Base-by-base conservation (phyloP, 2,329 filamentous ascomycete genomes). In the Chaetomium sp. region DNA sequence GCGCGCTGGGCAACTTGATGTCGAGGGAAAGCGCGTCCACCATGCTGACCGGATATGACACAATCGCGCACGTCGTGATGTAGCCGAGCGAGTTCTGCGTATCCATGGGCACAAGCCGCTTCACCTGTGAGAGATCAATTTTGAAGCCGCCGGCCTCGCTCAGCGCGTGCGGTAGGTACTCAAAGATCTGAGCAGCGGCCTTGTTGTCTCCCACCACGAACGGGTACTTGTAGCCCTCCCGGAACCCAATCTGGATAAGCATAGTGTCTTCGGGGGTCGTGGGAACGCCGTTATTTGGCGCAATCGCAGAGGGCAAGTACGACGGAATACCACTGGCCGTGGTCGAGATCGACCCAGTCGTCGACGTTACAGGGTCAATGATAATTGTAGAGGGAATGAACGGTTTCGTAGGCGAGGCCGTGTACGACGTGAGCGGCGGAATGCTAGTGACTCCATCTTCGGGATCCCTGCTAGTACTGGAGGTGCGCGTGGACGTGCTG, bases 141-240 rank as follows among this genome's bases (percentile, higher is more conserved):
- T 71, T 65, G 46, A 95, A 74, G 46, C 82, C 85, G 49, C 70
- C 71, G 44, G 82, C 87, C 61, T 86, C 80, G 2, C 80, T 75
- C 49, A 96, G 77, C 61, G 88, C 89, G 52, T 76, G 64, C 0
- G 91, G 91, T 4, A 96, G 76, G 61, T 82, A 88, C 52, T 81
- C 74, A 75, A 96, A 95, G 66, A 99, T 89, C 71, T 97, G 92
- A 41, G 83, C 83, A 5, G 89, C 87, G 14, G 91, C 88, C 61
- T 86, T 78, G 11, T 83, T 77, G 59, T 87, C 84, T 27, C 75
- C 76, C 9, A 87, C 85, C 34, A 97, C 88, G 67, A 95, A 96
- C 7, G 80, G 74, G 70, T 94, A 99, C 74, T 95, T 92, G 63
- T 95, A 79, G 1, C 82, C 80, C 66, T 84, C 87, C 52, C 82